Conservation (phyloP, 2,329 filamentous ascomycete genomes). For the Curvularia lunata region DNA sequence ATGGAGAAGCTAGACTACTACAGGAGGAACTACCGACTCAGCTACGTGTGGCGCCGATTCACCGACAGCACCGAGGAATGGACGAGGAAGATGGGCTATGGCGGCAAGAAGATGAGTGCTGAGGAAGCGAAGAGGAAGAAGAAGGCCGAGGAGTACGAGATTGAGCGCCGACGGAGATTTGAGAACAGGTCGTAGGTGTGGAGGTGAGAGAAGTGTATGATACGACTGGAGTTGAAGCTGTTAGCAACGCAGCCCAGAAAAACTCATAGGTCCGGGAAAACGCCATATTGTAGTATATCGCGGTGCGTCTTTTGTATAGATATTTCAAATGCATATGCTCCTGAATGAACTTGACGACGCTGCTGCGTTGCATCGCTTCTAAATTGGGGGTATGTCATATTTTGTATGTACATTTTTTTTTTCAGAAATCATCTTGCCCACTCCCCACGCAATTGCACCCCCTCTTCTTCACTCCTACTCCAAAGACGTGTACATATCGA, state of each 20-base stretch:
- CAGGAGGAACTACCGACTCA: constrained; percentile 34
- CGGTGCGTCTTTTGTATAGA: constrained; percentile 19
- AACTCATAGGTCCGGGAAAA: not conserved
- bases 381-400: not conserved
- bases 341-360: not conserved
- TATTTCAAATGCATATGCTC: constrained; percentile 24
- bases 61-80: constrained; percentile 17
- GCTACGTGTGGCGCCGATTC: constrained; percentile 28
- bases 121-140: constrained; percentile 37
- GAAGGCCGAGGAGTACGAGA: constrained; percentile 37
- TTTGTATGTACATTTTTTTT: not conserved
- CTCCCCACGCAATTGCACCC: not conserved
- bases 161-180: constrained; percentile 37
- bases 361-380: not conserved
- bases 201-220: constrained; percentile 19
- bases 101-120: constrained; percentile 23
- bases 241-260: constrained; percentile 17
- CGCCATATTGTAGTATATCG: constrained; percentile 7
- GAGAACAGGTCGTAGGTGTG: constrained; percentile 33
- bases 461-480: constrained; percentile 59
- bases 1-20: constrained; percentile 36
- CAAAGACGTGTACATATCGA: constrained; percentile 71
- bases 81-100: constrained; percentile 26
- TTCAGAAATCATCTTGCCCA: not conserved
- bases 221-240: constrained; percentile 20